These are phyloP conservation scores for Yamadazyma spencermartinsiae DNA, from an alignment of 1,139 yeast species.

Conservation along the genomic window DNA sequence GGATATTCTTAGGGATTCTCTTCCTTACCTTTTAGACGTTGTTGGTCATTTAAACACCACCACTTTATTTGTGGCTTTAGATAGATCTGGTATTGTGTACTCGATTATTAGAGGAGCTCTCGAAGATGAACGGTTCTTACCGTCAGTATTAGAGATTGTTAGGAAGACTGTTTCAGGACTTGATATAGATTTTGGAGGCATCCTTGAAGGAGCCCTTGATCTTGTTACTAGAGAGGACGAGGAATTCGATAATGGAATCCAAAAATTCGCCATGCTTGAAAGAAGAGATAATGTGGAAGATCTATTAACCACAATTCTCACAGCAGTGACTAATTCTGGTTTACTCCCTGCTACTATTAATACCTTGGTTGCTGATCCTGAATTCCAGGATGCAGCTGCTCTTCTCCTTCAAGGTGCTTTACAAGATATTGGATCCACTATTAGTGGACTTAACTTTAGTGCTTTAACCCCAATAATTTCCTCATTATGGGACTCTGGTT, in stretches of 20 bases:
- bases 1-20: constrained; percentile 19
- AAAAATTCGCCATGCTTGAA: constrained; percentile 14
- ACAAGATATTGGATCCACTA: constrained; percentile 23
- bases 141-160: constrained; percentile 26
- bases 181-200: constrained; percentile 19
- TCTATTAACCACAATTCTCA: constrained; percentile 32
- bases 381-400: constrained; percentile 30
- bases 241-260: constrained; percentile 4
- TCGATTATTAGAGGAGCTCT: constrained; percentile 28
- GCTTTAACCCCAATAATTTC: constrained; percentile 24
- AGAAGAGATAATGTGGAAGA: constrained; percentile 38
- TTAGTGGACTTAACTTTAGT: constrained; percentile 18
- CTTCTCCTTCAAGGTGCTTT: constrained; percentile 27
- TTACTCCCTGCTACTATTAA: constrained; percentile 28
- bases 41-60: constrained; percentile 27
- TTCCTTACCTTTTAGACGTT: constrained; percentile 20
- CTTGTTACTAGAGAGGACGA: constrained; percentile 11
- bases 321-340: constrained; percentile 31
- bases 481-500: constrained; percentile 26
- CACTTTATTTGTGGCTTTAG: constrained; percentile 33
- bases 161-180: constrained; percentile 23
- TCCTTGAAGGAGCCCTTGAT: constrained; percentile 21
- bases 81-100: constrained; percentile 36
- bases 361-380: constrained; percentile 26
- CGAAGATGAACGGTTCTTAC: constrained; percentile 28